phyloP scores from a whole-genome alignment of 306 rosid genomes.

The Notholithocarpus densiflorus region DNA sequence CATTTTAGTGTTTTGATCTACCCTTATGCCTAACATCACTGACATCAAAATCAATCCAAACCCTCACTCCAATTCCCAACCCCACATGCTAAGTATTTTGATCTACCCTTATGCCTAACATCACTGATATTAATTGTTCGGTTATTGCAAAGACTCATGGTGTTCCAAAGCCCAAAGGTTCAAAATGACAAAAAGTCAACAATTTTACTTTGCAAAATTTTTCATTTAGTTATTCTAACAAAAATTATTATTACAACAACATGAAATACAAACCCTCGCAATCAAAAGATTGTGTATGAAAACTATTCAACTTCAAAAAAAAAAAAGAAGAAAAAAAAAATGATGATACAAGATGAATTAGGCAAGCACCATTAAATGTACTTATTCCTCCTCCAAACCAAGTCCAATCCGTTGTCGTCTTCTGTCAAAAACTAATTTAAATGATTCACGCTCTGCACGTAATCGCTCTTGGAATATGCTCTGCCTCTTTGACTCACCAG shows the following conservation, averaged over 20 bases:
- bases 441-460: constrained; percentile 81
- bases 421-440: constrained; percentile 80
- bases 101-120: no score
- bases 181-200: no score
- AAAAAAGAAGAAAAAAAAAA: no score
- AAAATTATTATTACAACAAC: not conserved
- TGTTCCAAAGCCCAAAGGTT: no score
- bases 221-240: not conserved
- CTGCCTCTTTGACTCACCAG: constrained; percentile 48
- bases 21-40: no score
- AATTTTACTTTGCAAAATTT: not conserved
- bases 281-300: not conserved
- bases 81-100: no score
- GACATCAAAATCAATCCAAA: no score
- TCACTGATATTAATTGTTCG: no score
- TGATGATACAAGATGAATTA: not conserved
- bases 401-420: constrained; percentile 78
- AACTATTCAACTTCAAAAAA: not conserved
- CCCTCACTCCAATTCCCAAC: no score
- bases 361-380: constrained; percentile 4
- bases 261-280: not conserved
- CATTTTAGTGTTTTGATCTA: no score
- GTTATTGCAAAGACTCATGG: no score
- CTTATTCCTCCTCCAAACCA: constrained; percentile 61
- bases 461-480: constrained; percentile 64